A percentile compares a stretch with the other conserved stretches of the same genome.
Conservation (phyloP, 2,329 filamentous ascomycete genomes). For the Aspergillus sp. region DNA sequence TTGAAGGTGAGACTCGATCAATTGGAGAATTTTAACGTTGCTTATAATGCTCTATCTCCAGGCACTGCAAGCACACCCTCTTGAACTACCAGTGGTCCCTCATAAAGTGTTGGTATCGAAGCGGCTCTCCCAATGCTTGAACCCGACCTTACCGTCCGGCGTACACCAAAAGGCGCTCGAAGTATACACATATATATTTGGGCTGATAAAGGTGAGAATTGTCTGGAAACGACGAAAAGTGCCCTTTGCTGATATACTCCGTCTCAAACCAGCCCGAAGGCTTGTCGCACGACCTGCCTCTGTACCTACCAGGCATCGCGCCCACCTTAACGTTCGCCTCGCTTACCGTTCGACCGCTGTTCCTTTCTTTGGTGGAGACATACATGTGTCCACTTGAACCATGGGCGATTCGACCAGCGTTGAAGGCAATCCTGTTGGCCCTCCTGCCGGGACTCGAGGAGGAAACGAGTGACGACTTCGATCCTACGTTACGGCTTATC, state of each 20-base stretch:
- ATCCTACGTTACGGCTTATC: slow-evolving; percentile 71
- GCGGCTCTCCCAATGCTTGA: slow-evolving; percentile 88
- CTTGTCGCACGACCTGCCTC: slow-evolving; percentile 70
- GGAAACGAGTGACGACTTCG: slow-evolving; percentile 95
- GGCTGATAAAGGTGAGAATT: slow-evolving; percentile 62
- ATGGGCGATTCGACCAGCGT: slow-evolving; percentile 68
- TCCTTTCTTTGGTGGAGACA: slow-evolving; percentile 74
- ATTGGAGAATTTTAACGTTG: neutral
- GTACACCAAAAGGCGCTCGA: slow-evolving; percentile 97
- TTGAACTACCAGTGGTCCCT: slow-evolving; percentile 65
- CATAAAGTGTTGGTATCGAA: slow-evolving; percentile 79
- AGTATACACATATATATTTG: slow-evolving; percentile 85
- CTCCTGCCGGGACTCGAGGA: slow-evolving; percentile 88
- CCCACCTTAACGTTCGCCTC: slow-evolving; percentile 91
- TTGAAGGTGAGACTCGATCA: slow-evolving; percentile 60
- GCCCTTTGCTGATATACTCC: slow-evolving; percentile 8
- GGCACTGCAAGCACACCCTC: slow-evolving; percentile 81
- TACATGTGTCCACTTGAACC: slow-evolving; percentile 69
- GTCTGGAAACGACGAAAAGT: neutral
- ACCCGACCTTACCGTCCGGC: slow-evolving; percentile 84
- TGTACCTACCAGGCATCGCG: slow-evolving; percentile 85
- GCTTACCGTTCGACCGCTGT: slow-evolving; percentile 77
- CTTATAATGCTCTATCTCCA: slow-evolving; percentile 29
- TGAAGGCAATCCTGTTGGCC: slow-evolving; percentile 86
- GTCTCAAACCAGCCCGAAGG: slow-evolving; percentile 51